phyloP scores from a whole-genome alignment of 805 yeast genomes.

The Wickerhamiella sergipiensis region DNA sequence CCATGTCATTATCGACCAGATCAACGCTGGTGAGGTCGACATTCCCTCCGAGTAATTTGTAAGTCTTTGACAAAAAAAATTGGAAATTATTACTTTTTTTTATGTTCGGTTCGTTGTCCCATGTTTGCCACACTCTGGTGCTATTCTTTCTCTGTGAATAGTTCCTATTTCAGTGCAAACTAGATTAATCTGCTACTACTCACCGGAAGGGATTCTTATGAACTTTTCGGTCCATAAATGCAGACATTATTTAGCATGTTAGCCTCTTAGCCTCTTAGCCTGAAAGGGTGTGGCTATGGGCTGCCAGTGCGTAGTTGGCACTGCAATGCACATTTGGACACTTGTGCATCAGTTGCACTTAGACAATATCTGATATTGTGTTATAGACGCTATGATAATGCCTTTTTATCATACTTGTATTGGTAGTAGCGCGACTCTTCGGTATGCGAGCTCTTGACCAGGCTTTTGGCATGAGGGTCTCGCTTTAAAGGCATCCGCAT shows the following conservation, averaged over 20 bases:
- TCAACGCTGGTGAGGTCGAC: slow-evolving; percentile 96
- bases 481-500: slow-evolving; percentile 29
- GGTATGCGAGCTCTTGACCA: slow-evolving; percentile 18
- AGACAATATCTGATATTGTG: no score
- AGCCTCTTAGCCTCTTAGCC: no score
- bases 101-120: slow-evolving; percentile 1
- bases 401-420: slow-evolving; percentile 15
- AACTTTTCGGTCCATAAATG: slow-evolving; percentile 9
- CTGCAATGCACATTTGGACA: no score
- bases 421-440: slow-evolving; percentile 17
- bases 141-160: slow-evolving; percentile 20
- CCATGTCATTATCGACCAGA: slow-evolving; percentile 96
- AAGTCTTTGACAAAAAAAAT: slow-evolving; percentile 1
- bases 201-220: slow-evolving; percentile 9
- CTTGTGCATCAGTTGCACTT: no score
- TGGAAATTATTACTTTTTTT: slow-evolving; percentile 6
- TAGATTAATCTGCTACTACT: slow-evolving; percentile 8
- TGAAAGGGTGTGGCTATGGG: no score
- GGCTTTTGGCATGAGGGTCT: slow-evolving; percentile 21
- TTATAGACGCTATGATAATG: slow-evolving; percentile 2
- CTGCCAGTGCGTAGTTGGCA: no score
- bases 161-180: slow-evolving; percentile 13
- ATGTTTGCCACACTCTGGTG: slow-evolving; percentile 92
- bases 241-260: no score
- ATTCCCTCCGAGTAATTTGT: slow-evolving; percentile 23